Conservation (phyloP, 345 rosid genomes). For the Eucalyptus regnans region DNA sequence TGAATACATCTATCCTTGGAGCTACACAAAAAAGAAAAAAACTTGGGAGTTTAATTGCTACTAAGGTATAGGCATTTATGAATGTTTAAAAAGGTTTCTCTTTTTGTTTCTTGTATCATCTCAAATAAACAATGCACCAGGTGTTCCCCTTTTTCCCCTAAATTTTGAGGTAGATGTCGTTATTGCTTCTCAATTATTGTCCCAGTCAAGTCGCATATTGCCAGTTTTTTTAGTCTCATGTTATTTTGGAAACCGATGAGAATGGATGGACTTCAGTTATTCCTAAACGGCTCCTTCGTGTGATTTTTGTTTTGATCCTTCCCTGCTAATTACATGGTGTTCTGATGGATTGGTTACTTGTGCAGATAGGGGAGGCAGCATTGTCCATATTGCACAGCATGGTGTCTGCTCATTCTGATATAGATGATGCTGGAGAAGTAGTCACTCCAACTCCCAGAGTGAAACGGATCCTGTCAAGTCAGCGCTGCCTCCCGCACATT, state of each 20-base stretch:
- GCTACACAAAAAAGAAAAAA: not conserved
- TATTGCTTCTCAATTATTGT: not conserved
- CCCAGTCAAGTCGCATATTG: not conserved
- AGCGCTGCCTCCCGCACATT: constrained; percentile 95
- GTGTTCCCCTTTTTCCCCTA: not conserved
- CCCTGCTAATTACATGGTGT: not conserved
- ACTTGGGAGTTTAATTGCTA: not conserved
- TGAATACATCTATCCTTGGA: not conserved
- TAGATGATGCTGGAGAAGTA: constrained; percentile 99
- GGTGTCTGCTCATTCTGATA: constrained; percentile 98
- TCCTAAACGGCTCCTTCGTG: not conserved
- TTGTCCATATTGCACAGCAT: constrained; percentile 88
- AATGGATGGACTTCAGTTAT: not conserved
- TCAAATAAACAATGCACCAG: not conserved
- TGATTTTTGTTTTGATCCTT: not conserved
- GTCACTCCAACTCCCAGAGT: constrained; percentile 99
- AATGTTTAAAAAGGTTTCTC: not conserved
- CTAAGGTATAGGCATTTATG: not conserved
- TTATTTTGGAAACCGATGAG: not conserved
- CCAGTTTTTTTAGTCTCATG: not conserved
- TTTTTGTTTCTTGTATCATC: not conserved
- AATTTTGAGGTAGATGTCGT: not conserved
- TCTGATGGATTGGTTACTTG: constrained; percentile 3
- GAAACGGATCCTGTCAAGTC: constrained; percentile 86
- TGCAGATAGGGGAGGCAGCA: constrained; percentile 91